Base-by-base conservation (phyloP, 2,329 filamentous ascomycete genomes). In the Aspergillus intermedius region DNA sequence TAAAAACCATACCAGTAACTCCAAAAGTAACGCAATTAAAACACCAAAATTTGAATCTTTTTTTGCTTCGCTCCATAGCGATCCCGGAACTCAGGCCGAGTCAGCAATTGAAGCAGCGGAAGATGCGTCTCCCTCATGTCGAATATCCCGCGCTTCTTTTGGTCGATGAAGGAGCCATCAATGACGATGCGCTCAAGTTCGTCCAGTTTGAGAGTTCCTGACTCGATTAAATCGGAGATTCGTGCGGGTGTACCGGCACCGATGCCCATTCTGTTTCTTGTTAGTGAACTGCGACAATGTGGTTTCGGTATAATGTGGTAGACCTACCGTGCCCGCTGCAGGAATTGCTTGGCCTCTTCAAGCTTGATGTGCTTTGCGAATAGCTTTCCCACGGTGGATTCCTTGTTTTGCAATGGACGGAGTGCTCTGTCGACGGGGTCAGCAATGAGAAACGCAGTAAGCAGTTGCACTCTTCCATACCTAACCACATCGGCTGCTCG, bases 291-390 rank as follows among this genome's bases (percentile, higher is more conserved):
- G 3, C 9, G n/a, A 12, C 5, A 3, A 21, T 10, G 21, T 48
- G 8, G 10, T 28, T 19, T 19, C 23, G 10, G 23, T 10, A 28
- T 35, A 17, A 25, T 21, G n/a, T 12, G 12, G n/a, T 17, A 37
- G 12, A 58, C 67, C 40, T 64, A 78, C 74, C 77, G 78, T 46
- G 74, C 75, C 54, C 76, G 79, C 60, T 86, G 78, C 39, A 95
- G 81, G 63, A 87, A 87, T 50, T 85, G 77, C 46, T 91, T 82
- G 30, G 91, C 87, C 60, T 97, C 91, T 46, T 88, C 81, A 9
- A 98, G 71, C 72, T 98, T 98, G 75, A 98, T 95, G 68, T 98
- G 93, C 69, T 98, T 98, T 28, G 93, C 91, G 68, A 98, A 98
- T 64, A 98, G 75, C 69, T 98, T 98, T 2, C 88, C 87, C 1